phyloP scores from a whole-genome alignment of 345 rosid species.

The Boechera divaricarpa region DNA sequence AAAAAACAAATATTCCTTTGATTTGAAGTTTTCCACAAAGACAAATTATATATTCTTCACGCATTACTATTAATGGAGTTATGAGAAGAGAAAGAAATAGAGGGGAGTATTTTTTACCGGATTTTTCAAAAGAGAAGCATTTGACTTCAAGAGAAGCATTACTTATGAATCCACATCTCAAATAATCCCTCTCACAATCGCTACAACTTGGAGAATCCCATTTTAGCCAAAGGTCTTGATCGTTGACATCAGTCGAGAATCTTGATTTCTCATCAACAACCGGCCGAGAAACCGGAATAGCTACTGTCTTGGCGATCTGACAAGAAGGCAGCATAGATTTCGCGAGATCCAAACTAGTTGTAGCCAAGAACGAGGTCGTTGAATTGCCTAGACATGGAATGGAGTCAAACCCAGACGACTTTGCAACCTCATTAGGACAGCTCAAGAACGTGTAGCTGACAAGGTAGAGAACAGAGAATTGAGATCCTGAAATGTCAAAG shows the following conservation, averaged over 20 bases:
- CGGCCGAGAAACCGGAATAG: slow-evolving; percentile 55
- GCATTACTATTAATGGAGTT: not conserved
- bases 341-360: slow-evolving; percentile 47
- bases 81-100: not conserved
- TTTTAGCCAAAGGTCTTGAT: slow-evolving; percentile 51
- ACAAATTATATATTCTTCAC: not conserved
- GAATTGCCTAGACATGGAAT: slow-evolving; percentile 67
- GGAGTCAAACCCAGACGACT: slow-evolving; percentile 40
- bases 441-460: slow-evolving; percentile 64
- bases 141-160: slow-evolving; percentile 48
- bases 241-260: slow-evolving; percentile 46
- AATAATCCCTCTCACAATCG: slow-evolving; percentile 60
- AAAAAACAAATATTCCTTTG: not conserved
- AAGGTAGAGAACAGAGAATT: slow-evolving; percentile 49
- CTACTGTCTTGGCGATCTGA: slow-evolving; percentile 35
- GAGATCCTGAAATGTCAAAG: slow-evolving; percentile 64
- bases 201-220: slow-evolving; percentile 65
- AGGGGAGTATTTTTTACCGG: not conserved
- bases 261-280: slow-evolving; percentile 33
- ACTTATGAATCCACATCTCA: slow-evolving; percentile 57
- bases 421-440: slow-evolving; percentile 55
- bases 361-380: slow-evolving; percentile 61
- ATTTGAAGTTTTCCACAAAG: slow-evolving; percentile 8
- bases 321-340: slow-evolving; percentile 49
- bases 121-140: slow-evolving; percentile 39